Evolutionary conservation across 1,284 basidiomycete species (phyloP).

Genomic region (Pseudomicrostroma phylloplanum): DNA sequence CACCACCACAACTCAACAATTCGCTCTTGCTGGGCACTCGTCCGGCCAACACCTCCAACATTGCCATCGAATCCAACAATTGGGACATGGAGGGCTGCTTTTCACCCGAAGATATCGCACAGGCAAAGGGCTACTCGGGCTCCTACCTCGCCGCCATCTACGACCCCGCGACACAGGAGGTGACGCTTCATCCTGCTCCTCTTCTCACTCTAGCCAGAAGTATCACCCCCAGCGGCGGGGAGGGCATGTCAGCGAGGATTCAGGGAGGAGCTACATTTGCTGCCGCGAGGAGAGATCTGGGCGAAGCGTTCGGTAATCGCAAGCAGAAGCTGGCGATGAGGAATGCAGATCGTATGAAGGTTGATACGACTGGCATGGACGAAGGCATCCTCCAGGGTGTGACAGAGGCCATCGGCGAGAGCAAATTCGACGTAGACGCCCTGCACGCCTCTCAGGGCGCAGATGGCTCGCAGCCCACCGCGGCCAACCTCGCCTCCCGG

Average conservation of each 20-base stretch:
- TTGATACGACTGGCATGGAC: constrained; percentile 45
- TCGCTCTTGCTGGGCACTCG: neutral
- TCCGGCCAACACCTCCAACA: neutral
- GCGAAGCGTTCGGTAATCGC: constrained; percentile 47
- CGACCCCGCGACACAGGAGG: constrained; percentile 32
- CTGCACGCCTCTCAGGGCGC: constrained; percentile 7
- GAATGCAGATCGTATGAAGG: constrained; percentile 49
- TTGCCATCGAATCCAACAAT: constrained; percentile 1
- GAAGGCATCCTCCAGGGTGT: constrained; percentile 36
- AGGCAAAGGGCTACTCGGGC: neutral
- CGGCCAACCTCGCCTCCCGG: constrained; percentile 26
- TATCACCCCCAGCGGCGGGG: constrained; percentile 29
- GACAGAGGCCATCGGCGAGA: constrained; percentile 16
- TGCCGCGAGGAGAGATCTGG: constrained; percentile 37
- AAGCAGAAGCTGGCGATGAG: constrained; percentile 44
- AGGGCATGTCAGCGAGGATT: constrained; percentile 10
- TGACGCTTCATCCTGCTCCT: constrained; percentile 41
- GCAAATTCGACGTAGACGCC: constrained; percentile 30
- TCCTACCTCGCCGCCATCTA: constrained; percentile 45
- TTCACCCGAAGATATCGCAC: neutral
- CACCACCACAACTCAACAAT: neutral
- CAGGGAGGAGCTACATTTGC: constrained; percentile 24
- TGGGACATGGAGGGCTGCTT: neutral
- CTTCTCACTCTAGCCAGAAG: constrained; percentile 39
- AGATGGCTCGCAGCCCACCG: constrained; percentile 21